Evolutionary conservation across 495 filamentous ascomycete species (phyloP).

Genomic region (Trypethelium eluteriae): DNA sequence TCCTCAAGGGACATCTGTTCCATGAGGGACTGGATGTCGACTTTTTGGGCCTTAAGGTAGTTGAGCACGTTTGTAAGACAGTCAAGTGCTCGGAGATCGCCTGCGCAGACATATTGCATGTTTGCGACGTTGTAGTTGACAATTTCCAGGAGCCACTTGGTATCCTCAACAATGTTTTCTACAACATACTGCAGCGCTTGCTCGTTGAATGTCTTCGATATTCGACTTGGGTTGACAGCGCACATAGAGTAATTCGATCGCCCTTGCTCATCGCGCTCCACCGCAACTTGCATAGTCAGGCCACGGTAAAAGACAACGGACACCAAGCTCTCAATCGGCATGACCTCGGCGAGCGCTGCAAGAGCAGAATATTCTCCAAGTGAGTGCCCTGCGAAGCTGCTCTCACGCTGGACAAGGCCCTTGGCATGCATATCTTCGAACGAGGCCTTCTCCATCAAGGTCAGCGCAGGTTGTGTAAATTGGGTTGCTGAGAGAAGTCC

Average conservation of each 20-base stretch:
- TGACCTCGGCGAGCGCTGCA: conserved; percentile 92
- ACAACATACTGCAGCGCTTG: conserved; percentile 92
- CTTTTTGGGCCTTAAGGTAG: conserved; percentile 88
- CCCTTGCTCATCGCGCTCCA: conserved; percentile 87
- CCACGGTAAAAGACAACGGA: conserved; percentile 99
- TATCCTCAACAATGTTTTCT: conserved; percentile 82
- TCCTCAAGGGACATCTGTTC: conserved; percentile 72
- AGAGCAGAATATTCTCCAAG: conserved; percentile 97
- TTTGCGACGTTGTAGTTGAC: conserved; percentile 99
- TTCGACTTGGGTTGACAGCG: conserved; percentile 93
- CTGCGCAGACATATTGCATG: conserved; percentile 96
- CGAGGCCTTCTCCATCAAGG: conserved; percentile 98
- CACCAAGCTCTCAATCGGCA: conserved; percentile 97
- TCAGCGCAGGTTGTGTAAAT: conserved; percentile 95
- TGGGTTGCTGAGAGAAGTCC: conserved; percentile 96
- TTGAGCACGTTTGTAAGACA: conserved; percentile 87
- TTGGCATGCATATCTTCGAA: conserved; percentile 99
- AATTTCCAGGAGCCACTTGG: conserved; percentile 92
- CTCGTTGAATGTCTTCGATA: conserved; percentile 97
- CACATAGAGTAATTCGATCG: conserved; percentile 98
- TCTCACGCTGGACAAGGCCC: conserved; percentile 90
- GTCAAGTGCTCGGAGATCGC: conserved; percentile 92
- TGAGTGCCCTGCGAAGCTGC: conserved; percentile 95
- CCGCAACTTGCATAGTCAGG: conserved; percentile 98
- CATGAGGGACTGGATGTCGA: conserved; percentile 90